A percentile compares a stretch with the other conserved stretches of the same genome.
These are phyloP conservation scores for Annulohypoxylon stygium DNA, from an alignment of 495 filamentous ascomycete species.

Conservation along the genomic window DNA sequence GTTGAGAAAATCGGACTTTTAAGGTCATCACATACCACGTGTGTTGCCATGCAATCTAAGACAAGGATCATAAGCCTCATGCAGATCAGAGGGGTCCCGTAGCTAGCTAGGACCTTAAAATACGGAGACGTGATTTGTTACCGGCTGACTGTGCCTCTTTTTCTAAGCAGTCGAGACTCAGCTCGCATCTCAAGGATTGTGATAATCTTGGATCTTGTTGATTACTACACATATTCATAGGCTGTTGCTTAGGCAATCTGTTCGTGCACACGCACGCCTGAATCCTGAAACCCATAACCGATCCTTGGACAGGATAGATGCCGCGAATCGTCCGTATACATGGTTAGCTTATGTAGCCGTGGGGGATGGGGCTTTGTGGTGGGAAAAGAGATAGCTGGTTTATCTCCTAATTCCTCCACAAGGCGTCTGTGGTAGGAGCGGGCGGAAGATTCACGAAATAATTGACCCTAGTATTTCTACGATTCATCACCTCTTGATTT, in stretches of 20 bases:
- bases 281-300: constrained; percentile 1
- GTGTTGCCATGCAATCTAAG: not conserved
- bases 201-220: not conserved
- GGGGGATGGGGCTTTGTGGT: not conserved
- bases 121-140: not conserved
- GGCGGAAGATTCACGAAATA: too few species aligned
- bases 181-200: not conserved
- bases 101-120: not conserved
- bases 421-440: not conserved
- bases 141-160: not conserved
- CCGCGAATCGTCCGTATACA: not conserved
- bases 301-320: not conserved
- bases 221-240: not conserved
- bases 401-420: not conserved
- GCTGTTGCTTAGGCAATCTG: not conserved
- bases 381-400: not conserved
- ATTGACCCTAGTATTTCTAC: not conserved
- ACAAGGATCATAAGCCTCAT: not conserved
- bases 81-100: not conserved
- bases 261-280: not conserved
- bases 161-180: not conserved
- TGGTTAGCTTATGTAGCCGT: not conserved
- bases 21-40: not conserved
- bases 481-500: not conserved
- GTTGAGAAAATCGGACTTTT: not conserved